A percentile compares a stretch with the other conserved stretches of the same genome.
These are phyloP conservation scores for Chaetothyriales sp. DNA, from an alignment of 2,329 filamentous ascomycete species.

Conservation along the genomic window DNA sequence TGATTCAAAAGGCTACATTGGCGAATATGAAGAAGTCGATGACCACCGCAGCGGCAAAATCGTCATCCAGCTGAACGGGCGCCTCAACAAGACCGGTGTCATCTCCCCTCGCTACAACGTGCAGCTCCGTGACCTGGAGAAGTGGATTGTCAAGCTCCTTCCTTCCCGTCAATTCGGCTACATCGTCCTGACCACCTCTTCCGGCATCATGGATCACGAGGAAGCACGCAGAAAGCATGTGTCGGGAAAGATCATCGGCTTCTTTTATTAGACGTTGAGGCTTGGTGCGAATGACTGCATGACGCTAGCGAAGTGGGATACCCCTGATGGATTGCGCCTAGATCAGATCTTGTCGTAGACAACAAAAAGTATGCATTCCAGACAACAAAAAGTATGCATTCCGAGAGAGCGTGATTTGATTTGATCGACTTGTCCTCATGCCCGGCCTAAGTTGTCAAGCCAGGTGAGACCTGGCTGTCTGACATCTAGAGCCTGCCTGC, in stretches of 20 bases:
- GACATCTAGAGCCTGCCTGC: too few species aligned
- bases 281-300: constrained; percentile 2
- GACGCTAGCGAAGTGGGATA: constrained; percentile 11
- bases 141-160: constrained; percentile 98
- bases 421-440: too few species aligned
- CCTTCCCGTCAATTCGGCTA: constrained; percentile 99
- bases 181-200: constrained; percentile 96
- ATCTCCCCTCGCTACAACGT: constrained; percentile 99
- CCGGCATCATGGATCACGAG: constrained; percentile 99
- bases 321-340: constrained; percentile 1
- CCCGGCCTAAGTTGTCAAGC: too few species aligned
- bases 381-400: too few species aligned
- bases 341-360: background rate
- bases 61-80: constrained; percentile 97
- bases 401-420: too few species aligned
- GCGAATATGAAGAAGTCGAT: constrained; percentile 98
- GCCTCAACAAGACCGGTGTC: constrained; percentile 98
- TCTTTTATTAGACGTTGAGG: constrained; percentile 70
- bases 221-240: constrained; percentile 99
- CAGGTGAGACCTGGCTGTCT: too few species aligned
- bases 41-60: constrained; percentile 99
- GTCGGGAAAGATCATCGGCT: constrained; percentile 96
- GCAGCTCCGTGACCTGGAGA: constrained; percentile 93
- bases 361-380: background rate
- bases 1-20: constrained; percentile 69